These are phyloP conservation scores for Suhomyces kunorum DNA, from an alignment of 1,139 yeast species.

Conservation along the genomic window DNA sequence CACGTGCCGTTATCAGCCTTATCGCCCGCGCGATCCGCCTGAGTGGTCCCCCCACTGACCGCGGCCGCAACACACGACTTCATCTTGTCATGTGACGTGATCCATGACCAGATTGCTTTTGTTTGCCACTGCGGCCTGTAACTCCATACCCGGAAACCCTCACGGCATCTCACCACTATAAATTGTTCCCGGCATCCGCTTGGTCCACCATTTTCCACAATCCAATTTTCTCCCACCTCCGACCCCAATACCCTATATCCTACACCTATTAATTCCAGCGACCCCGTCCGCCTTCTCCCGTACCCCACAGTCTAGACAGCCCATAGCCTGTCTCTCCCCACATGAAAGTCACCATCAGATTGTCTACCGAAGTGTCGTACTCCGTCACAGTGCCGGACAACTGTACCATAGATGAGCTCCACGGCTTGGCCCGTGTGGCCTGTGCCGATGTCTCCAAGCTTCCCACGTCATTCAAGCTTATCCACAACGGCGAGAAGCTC, in stretches of 20 bases:
- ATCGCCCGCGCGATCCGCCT: conserved; percentile 1
- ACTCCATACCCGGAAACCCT: conserved; percentile 1
- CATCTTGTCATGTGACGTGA: conserved; percentile 9
- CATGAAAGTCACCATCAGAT: conserved; percentile 46
- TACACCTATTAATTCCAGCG: background rate
- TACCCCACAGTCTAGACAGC: background rate
- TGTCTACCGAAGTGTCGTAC: conserved; percentile 44
- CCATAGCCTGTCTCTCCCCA: background rate
- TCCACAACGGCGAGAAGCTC: conserved; percentile 53
- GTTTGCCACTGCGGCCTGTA: conserved; percentile 11
- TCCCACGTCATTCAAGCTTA: conserved; percentile 49
- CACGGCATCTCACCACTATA: conserved; percentile 1
- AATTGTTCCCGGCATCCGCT: background rate
- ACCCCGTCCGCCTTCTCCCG: background rate
- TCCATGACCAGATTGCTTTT: conserved; percentile 13
- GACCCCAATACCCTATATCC: background rate
- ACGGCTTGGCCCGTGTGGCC: conserved; percentile 45
- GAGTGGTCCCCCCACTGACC: background rate
- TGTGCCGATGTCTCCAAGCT: conserved; percentile 36
- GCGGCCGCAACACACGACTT: conserved; percentile 4
- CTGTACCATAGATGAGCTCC: conserved; percentile 52
- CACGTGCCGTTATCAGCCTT: background rate
- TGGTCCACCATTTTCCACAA: background rate
- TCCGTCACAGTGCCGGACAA: conserved; percentile 50
- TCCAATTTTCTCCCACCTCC: background rate